Evolutionary conservation across 169 alveolate species (phyloP).

Genomic region (Plasmodium gaboni): DNA sequence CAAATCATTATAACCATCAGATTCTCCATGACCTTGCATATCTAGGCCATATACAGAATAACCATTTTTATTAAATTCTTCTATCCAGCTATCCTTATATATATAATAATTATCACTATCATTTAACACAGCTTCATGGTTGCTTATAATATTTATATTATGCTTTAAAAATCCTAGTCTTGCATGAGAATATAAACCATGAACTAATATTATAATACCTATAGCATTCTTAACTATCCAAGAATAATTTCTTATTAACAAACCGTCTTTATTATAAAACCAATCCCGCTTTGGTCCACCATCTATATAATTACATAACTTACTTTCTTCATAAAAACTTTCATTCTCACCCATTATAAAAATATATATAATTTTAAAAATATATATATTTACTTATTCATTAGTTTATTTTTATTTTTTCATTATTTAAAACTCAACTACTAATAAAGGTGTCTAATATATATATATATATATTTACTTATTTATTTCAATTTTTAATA

Average conservation of each 20-base stretch:
- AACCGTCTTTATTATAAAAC: conserved; percentile 77
- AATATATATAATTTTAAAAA: neutral
- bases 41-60: conserved; percentile 80
- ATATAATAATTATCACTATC: conserved; percentile 70
- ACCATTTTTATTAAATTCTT: conserved; percentile 77
- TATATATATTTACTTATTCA: too few relatives aligned
- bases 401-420: too few relatives aligned
- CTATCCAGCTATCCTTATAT: conserved; percentile 80
- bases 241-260: conserved; percentile 78
- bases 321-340: too few relatives aligned
- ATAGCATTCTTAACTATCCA: conserved; percentile 76
- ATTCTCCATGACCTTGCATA: conserved; percentile 82
- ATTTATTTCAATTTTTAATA: too few relatives aligned
- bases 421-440: too few relatives aligned
- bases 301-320: conserved; percentile 1
- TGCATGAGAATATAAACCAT: conserved; percentile 79
- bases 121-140: conserved; percentile 30
- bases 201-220: conserved; percentile 79
- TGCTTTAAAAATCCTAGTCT: conserved; percentile 79
- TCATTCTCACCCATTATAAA: too few relatives aligned
- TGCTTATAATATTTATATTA: conserved; percentile 75
- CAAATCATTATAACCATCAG: conserved; percentile 76
- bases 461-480: too few relatives aligned
- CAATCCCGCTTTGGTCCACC: conserved; percentile 77
- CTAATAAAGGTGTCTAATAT: too few relatives aligned